Conservation (phyloP, 805 yeast genomes). For the Metschnikowia peoriensis region DNA sequence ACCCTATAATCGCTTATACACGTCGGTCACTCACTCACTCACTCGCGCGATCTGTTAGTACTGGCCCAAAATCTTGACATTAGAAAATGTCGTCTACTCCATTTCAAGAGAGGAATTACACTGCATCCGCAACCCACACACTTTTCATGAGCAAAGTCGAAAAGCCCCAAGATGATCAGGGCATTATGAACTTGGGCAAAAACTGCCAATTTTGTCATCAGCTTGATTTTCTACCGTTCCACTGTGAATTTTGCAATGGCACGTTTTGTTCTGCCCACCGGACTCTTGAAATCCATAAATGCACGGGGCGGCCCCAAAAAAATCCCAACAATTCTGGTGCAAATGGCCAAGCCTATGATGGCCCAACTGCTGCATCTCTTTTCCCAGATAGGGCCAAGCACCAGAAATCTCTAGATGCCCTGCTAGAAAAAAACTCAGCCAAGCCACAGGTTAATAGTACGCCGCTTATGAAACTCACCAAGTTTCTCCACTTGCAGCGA, state of each 20-base stretch:
- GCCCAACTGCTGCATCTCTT: constrained; percentile 44
- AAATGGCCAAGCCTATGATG: constrained; percentile 13
- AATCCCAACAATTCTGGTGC: constrained; percentile 6
- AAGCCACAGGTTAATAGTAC: constrained; percentile 22
- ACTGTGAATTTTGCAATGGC: constrained; percentile 47
- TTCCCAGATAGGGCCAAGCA: constrained; percentile 53
- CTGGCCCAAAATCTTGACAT: not conserved
- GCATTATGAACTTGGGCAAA: constrained; percentile 55
- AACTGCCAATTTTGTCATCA: constrained; percentile 52
- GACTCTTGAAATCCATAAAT: constrained; percentile 30
- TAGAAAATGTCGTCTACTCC: constrained; percentile 4
- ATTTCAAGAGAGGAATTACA: not conserved
- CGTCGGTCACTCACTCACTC: too few relatives aligned
- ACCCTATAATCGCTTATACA: too few relatives aligned
- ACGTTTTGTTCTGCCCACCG: constrained; percentile 54
- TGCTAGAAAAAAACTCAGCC: constrained; percentile 19
- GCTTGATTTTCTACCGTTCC: constrained; percentile 58
- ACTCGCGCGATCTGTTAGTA: too few relatives aligned
- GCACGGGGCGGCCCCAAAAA: constrained; percentile 23
- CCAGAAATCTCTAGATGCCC: constrained; percentile 32
- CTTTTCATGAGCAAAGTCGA: constrained; percentile 24
- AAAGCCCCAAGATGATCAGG: constrained; percentile 25
- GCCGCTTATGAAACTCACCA: constrained; percentile 18
- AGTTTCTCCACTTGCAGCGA: constrained; percentile 17
- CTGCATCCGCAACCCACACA: constrained; percentile 5